Conservation (phyloP, 2,329 filamentous ascomycete species). For the Clonostachys rosea region DNA sequence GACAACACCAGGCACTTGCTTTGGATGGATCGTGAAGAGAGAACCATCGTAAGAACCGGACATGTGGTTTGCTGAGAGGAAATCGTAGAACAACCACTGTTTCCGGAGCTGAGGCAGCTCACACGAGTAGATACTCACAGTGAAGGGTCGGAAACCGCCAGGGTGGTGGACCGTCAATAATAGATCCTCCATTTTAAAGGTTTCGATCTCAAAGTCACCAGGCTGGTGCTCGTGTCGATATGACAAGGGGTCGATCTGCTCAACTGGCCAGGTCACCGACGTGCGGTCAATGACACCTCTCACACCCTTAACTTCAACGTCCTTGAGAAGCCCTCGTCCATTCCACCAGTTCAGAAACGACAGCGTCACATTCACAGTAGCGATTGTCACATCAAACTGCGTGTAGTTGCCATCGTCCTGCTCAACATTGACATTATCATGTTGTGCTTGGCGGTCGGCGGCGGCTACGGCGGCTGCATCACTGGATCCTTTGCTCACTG, state of each 20-base stretch:
- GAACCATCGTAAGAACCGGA: conserved; percentile 94
- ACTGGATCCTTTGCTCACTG: conserved; percentile 90
- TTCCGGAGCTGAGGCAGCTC: conserved; percentile 90
- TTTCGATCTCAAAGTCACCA: conserved; percentile 95
- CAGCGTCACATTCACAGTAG: conserved; percentile 91
- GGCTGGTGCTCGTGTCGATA: conserved; percentile 85
- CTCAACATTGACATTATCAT: conserved; percentile 22
- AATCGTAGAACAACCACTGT: conserved; percentile 97
- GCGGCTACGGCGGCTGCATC: conserved; percentile 83
- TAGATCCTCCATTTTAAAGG: conserved; percentile 93
- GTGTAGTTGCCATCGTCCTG: conserved; percentile 92
- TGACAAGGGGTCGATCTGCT: conserved; percentile 73
- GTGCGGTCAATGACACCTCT: conserved; percentile 90
- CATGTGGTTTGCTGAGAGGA: conserved; percentile 92
- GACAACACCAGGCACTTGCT: conserved; percentile 79
- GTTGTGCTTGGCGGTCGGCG: conserved; percentile 53
- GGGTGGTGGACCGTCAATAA: conserved; percentile 91
- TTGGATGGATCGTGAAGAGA: conserved; percentile 92
- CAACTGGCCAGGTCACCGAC: conserved; percentile 62
- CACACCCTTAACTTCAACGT: conserved; percentile 92
- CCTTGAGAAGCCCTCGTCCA: conserved; percentile 82
- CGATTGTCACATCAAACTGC: conserved; percentile 92
- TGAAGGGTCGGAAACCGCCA: conserved; percentile 85
- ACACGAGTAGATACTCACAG: conserved; percentile 92
- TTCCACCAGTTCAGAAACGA: conserved; percentile 99